phyloP scores from a whole-genome alignment of 2,329 filamentous ascomycete species.

The Sporothrix protearum region DNA sequence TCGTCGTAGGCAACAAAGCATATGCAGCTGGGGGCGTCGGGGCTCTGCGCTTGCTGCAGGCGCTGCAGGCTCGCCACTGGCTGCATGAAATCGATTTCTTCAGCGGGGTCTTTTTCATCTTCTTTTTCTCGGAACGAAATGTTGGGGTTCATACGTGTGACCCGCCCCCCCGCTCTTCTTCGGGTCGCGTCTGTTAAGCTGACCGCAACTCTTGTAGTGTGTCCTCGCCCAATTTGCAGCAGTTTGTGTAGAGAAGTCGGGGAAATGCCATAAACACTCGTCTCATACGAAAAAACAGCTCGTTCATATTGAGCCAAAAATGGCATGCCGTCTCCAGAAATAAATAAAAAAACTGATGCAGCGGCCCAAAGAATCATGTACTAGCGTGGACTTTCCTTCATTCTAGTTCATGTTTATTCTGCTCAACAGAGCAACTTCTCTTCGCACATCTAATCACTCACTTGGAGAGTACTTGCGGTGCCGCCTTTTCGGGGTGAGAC shows the following conservation, averaged over 20 bases:
- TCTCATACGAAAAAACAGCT: too few relatives aligned
- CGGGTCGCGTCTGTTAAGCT: slow-evolving; percentile 4
- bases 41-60: background rate
- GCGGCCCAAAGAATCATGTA: background rate
- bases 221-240: background rate
- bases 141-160: too few relatives aligned
- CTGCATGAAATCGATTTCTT: slow-evolving; percentile 13
- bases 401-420: too few relatives aligned
- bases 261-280: background rate
- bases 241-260: slow-evolving; percentile 17
- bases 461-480: background rate
- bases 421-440: too few relatives aligned
- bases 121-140: too few relatives aligned
- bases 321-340: background rate
- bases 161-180: slow-evolving; percentile 15
- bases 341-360: background rate
- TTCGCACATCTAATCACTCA: background rate
- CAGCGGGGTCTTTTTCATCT: background rate
- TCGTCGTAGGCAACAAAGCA: too few relatives aligned
- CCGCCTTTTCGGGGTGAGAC: background rate
- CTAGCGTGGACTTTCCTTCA: background rate
- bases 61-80: background rate
- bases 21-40: background rate
- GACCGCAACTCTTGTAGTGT: slow-evolving; percentile 16
- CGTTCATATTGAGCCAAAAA: background rate